Base-by-base conservation (phyloP, 192 early-diverging fungal species). In the Rhizoclosmatium sp. region DNA sequence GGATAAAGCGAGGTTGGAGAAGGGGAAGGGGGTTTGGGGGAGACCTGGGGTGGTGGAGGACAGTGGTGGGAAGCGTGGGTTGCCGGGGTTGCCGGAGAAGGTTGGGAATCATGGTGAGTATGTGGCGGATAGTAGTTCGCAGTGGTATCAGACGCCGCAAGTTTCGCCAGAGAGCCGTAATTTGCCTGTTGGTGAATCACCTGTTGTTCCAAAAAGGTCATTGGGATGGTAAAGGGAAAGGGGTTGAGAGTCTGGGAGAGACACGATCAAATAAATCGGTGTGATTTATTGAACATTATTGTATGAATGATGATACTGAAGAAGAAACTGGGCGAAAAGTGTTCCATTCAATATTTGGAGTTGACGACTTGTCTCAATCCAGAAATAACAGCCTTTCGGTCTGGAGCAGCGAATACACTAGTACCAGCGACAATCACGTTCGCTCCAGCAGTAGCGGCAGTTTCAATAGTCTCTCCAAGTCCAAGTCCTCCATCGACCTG, bases 361-460 rank as follows among this genome's bases (percentile, higher is more conserved):
- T 92, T 87, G 49, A 93, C 89, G 44, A 82, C 88, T 16, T 85
- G 79, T 46, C 87, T 85, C 64, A 94, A 87, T 0, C 72, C 80
- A 56, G 80, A 78, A 69, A 98, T 98, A 10, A 93, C 92, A 10
- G 90, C 91, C 3, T 83, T 81, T 4, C 95, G 96, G 39, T 89
- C 83, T 47, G 83, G 49, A 2, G 93, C 91, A 78, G 92, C 93
- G 86, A 98, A 99, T 12, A 99, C 92, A 0, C 91, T 91, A 1
- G 95, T 97, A 12, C 96, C 97, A 42, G 95, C 93, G 68, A 99
- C 97, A 87, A 99, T 99, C 7, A 99, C 96, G 82, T 99, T 99
- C 14, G 97, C 97, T 23, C 96, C 97, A 41, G 94, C 95, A 66
- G 92, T 84, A 21, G 95, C 92, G 21, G 94, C 93, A n/a, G 83